Evolutionary conservation across 257 asterid species (phyloP).

Genomic region (Henckelia pumila): DNA sequence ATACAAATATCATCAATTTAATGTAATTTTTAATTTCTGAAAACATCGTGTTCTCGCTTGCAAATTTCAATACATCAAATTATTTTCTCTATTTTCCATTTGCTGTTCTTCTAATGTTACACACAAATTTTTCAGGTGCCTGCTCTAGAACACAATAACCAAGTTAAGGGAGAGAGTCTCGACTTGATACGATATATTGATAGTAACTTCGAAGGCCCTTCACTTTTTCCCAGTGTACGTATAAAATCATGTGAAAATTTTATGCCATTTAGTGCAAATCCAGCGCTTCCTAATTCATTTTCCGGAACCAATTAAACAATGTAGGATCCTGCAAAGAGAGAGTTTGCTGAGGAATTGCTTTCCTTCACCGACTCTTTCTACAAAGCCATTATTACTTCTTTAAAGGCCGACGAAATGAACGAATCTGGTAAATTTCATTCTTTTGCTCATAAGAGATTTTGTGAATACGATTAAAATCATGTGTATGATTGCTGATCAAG

Average conservation of each 20-base stretch:
- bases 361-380: constrained; percentile 47
- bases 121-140: constrained; percentile 53
- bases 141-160: constrained; percentile 68
- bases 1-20: no score
- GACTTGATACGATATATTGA: constrained; percentile 73
- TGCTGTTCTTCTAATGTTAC: not conserved
- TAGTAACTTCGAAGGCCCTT: constrained; percentile 75
- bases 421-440: constrained; percentile 45
- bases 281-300: constrained; percentile 15
- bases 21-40: not conserved
- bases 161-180: constrained; percentile 87
- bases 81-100: not conserved
- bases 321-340: constrained; percentile 58
- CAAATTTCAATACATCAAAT: constrained; percentile 1
- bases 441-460: not conserved
- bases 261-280: not conserved
- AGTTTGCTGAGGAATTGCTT: constrained; percentile 62
- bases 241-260: constrained; percentile 29
- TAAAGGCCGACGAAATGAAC: constrained; percentile 45
- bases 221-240: constrained; percentile 64
- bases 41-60: not conserved
- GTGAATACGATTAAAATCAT: no score
- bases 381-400: constrained; percentile 45
- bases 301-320: constrained; percentile 10
- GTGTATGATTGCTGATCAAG: no score